phyloP scores from a whole-genome alignment of 1,284 basidiomycete species.

The Ganoderma lucidum region DNA sequence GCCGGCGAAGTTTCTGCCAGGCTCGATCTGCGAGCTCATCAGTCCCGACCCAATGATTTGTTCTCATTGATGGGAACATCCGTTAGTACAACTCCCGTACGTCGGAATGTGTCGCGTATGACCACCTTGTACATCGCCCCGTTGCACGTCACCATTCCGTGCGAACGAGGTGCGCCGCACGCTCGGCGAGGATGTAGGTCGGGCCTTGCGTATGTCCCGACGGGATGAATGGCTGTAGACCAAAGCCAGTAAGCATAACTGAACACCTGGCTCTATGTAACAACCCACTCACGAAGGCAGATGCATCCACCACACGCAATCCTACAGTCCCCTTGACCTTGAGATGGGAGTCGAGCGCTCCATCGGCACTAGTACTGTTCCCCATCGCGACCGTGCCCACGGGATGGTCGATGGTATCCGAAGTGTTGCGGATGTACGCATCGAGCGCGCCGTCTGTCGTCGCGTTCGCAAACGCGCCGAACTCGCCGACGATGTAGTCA shows the following conservation, averaged over 20 bases:
- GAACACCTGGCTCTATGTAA: no score
- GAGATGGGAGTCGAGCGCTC: conserved; percentile 15
- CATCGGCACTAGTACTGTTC: neutral
- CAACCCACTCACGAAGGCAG: conserved; percentile 18
- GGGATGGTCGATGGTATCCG: conserved; percentile 38
- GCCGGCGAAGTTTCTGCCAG: no score
- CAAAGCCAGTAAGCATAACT: neutral
- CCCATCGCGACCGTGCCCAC: conserved; percentile 39
- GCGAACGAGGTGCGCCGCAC: conserved; percentile 16
- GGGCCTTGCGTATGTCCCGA: conserved; percentile 22
- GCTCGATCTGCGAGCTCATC: no score
- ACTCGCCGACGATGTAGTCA: conserved; percentile 20
- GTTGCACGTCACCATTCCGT: neutral
- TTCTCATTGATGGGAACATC: no score
- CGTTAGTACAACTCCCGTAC: no score
- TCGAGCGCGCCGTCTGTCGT: conserved; percentile 37
- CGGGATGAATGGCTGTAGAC: conserved; percentile 17
- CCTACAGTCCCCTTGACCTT: conserved; percentile 23
- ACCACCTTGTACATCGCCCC: no score
- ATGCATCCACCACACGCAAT: conserved; percentile 28
- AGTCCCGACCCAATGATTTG: no score
- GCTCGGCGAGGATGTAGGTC: conserved; percentile 20
- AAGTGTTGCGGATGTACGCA: conserved; percentile 28
- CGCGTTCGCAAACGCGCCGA: conserved; percentile 15
- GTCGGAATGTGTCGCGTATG: no score